These are phyloP conservation scores for Achaetomiella virescens DNA, from an alignment of 495 filamentous ascomycete genomes.

Conservation along the genomic window DNA sequence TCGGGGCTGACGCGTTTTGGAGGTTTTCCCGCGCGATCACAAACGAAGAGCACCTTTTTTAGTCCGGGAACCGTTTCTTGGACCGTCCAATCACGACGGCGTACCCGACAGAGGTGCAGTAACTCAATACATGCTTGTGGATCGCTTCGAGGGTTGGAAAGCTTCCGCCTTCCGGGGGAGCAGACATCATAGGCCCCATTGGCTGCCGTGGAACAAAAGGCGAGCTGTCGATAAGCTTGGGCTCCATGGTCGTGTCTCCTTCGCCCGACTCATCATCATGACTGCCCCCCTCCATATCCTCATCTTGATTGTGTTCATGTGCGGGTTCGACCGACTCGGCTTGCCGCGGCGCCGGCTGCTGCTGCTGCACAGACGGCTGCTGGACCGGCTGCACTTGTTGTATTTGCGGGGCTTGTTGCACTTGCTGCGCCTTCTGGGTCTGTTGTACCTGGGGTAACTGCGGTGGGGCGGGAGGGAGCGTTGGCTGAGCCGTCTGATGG, in stretches of 20 bases:
- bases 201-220: slow-evolving; percentile 41
- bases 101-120: slow-evolving; percentile 52
- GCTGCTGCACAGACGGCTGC: neutral
- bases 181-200: slow-evolving; percentile 46
- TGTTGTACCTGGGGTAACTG: slow-evolving; percentile 28
- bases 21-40: slow-evolving; percentile 51
- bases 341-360: slow-evolving; percentile 32
- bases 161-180: slow-evolving; percentile 49
- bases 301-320: slow-evolving; percentile 34
- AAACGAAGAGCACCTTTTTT: slow-evolving; percentile 54
- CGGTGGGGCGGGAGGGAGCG: slow-evolving; percentile 21
- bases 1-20: slow-evolving; percentile 47
- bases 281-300: slow-evolving; percentile 40
- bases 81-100: slow-evolving; percentile 53
- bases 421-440: slow-evolving; percentile 33
- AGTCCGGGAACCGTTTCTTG: slow-evolving; percentile 52
- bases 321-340: slow-evolving; percentile 30
- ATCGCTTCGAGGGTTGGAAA: slow-evolving; percentile 50
- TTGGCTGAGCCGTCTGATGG: slow-evolving; percentile 23
- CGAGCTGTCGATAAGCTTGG: slow-evolving; percentile 38
- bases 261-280: slow-evolving; percentile 35
- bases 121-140: slow-evolving; percentile 45
- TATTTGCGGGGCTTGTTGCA: slow-evolving; percentile 29
- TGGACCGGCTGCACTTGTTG: slow-evolving; percentile 31
- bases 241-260: slow-evolving; percentile 34